A percentile compares a stretch with the other conserved stretches of the same genome.
Evolutionary conservation across 805 yeast species (phyloP).

Genomic region (Ogataea henricii): DNA sequence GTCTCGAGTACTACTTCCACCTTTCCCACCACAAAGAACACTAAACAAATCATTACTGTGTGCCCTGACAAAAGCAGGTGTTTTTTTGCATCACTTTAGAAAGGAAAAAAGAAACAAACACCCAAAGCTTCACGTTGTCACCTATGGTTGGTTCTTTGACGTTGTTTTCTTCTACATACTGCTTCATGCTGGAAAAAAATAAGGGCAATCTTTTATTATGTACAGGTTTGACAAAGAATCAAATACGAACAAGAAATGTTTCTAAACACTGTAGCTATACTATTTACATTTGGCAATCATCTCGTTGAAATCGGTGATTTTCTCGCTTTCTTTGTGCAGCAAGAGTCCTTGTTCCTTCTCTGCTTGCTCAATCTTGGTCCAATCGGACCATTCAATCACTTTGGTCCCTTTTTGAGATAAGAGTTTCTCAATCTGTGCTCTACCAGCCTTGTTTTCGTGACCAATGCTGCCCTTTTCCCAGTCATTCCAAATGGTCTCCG

Average conservation of each 20-base stretch:
- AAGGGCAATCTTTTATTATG: background rate
- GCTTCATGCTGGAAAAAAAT: background rate
- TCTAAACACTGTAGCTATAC: background rate
- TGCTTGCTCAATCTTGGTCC: constrained; percentile 57
- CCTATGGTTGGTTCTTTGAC: background rate
- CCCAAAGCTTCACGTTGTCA: background rate
- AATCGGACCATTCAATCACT: constrained; percentile 62
- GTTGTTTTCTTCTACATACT: background rate
- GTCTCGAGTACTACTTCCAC: constrained; percentile 92
- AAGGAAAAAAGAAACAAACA: background rate
- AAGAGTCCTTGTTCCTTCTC: constrained; percentile 54
- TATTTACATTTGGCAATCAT: constrained; percentile 44
- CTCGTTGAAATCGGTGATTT: constrained; percentile 48
- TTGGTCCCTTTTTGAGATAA: constrained; percentile 23
- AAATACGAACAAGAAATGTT: background rate
- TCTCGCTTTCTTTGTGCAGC: constrained; percentile 57
- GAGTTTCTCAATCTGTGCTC: constrained; percentile 30
- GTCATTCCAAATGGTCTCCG: constrained; percentile 64
- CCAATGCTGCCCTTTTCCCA: constrained; percentile 13
- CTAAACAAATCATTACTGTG: constrained; percentile 25
- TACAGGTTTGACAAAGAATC: background rate
- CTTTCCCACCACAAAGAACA: constrained; percentile 62
- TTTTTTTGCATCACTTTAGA: constrained; percentile 1
- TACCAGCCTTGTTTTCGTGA: constrained; percentile 32
- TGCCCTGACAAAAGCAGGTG: background rate